These are phyloP conservation scores for Phytophthora rubi DNA, from an alignment of 352 stramenopile genomes.

Conservation along the genomic window DNA sequence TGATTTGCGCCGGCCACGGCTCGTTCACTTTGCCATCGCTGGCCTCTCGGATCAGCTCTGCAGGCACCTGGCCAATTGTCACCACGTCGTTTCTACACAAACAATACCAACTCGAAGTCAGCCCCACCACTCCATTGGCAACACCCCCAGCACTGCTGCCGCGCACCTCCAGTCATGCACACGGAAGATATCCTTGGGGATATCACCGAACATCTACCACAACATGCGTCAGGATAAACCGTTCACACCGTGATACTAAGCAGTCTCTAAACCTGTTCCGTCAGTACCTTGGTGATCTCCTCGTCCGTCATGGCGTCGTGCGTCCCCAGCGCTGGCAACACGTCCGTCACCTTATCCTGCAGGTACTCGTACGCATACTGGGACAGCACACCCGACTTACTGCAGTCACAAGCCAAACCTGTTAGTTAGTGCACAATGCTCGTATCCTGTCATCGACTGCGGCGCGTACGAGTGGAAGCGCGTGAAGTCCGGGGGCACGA, in stretches of 20 bases:
- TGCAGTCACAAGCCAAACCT: constrained; percentile 25
- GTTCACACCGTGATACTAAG: neutral
- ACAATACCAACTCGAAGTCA: neutral
- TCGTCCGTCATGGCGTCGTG: constrained; percentile 96
- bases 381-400: constrained; percentile 93
- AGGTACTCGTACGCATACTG: constrained; percentile 94
- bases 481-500: constrained; percentile 97
- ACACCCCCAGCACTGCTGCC: neutral
- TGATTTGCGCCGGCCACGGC: constrained; percentile 96
- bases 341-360: constrained; percentile 80
- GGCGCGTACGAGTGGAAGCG: constrained; percentile 92
- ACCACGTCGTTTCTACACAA: constrained; percentile 93
- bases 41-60: constrained; percentile 91
- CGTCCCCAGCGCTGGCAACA: constrained; percentile 95
- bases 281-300: constrained; percentile 85
- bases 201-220: constrained; percentile 93
- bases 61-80: constrained; percentile 94
- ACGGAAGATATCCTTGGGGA: constrained; percentile 87
- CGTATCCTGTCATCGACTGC: neutral
- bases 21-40: constrained; percentile 96
- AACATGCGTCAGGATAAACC: neutral
- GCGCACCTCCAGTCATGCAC: constrained; percentile 96
- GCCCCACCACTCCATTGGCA: neutral
- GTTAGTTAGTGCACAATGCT: neutral
- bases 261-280: neutral